phyloP scores from a whole-genome alignment of 176 grass and related monocot genomes.

The Aegilops speltoides region DNA sequence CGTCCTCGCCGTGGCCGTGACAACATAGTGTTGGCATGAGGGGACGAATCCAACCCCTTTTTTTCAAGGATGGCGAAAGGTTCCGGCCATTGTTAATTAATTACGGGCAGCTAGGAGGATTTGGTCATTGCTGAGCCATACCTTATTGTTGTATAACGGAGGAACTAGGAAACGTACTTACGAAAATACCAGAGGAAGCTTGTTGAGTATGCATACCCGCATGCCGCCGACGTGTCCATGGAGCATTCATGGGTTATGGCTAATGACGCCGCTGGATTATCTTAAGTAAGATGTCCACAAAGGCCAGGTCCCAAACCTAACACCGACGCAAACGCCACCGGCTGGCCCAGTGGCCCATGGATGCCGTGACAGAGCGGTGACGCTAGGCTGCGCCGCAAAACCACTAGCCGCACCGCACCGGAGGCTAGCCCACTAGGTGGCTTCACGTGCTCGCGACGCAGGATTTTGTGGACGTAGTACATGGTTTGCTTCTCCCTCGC shows the following conservation, averaged over 20 bases:
- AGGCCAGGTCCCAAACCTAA: neutral
- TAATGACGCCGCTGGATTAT: neutral
- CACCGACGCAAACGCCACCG: neutral
- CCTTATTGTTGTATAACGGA: neutral
- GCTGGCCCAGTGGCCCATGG: neutral
- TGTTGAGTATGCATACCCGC: neutral
- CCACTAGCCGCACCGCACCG: neutral
- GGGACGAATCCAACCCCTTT: neutral
- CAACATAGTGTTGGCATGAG: slow-evolving; percentile 18
- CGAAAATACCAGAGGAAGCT: neutral
- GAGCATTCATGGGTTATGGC: neutral
- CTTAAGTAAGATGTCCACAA: neutral
- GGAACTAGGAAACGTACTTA: neutral
- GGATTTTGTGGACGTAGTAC: neutral
- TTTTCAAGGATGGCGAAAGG: neutral
- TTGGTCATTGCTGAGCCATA: neutral
- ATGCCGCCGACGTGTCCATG: slow-evolving; percentile 9
- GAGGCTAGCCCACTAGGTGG: neutral
- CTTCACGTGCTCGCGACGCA: slow-evolving; percentile 22
- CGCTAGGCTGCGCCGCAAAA: slow-evolving; percentile 24
- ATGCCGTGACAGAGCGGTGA: slow-evolving; percentile 25
- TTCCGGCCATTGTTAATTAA: neutral
- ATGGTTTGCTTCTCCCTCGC: neutral
- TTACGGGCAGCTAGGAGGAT: neutral
- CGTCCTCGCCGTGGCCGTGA: neutral